Percentiles rank a stretch among this genome's conserved stretches.
These are phyloP conservation scores for Citrus trifoliata DNA, from an alignment of 345 rosid species.

Conservation along the genomic window DNA sequence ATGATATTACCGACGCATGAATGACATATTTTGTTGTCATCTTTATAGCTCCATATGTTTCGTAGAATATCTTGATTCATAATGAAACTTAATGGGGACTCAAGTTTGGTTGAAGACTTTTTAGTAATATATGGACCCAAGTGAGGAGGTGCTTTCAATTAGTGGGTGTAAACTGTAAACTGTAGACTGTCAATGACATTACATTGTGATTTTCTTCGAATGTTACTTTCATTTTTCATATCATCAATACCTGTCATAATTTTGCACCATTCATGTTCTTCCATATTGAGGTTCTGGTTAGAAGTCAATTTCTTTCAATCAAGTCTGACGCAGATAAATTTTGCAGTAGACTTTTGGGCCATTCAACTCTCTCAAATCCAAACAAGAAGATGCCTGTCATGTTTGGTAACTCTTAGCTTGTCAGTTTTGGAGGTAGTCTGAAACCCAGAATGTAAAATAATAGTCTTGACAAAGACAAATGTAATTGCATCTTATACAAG, in stretches of 20 bases:
- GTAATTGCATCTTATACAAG: slow-evolving; percentile 1
- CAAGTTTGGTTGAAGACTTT: neutral
- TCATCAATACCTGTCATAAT: neutral
- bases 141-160: neutral
- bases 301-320: slow-evolving; percentile 13
- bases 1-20: neutral
- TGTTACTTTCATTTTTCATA: neutral
- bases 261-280: slow-evolving; percentile 10
- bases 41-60: neutral
- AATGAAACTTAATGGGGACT: neutral
- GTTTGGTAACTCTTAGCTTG: slow-evolving; percentile 12
- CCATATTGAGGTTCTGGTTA: neutral
- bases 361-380: slow-evolving; percentile 19
- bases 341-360: slow-evolving; percentile 14
- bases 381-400: slow-evolving; percentile 25
- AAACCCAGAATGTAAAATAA: neutral
- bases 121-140: neutral
- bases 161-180: neutral
- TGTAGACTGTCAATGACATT: neutral
- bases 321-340: slow-evolving; percentile 5
- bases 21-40: neutral
- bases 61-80: neutral
- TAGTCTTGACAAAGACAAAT: neutral
- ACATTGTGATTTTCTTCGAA: neutral
- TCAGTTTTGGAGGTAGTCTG: neutral